phyloP scores from a whole-genome alignment of 495 filamentous ascomycete genomes.

The Astrocystis sublimbata region DNA sequence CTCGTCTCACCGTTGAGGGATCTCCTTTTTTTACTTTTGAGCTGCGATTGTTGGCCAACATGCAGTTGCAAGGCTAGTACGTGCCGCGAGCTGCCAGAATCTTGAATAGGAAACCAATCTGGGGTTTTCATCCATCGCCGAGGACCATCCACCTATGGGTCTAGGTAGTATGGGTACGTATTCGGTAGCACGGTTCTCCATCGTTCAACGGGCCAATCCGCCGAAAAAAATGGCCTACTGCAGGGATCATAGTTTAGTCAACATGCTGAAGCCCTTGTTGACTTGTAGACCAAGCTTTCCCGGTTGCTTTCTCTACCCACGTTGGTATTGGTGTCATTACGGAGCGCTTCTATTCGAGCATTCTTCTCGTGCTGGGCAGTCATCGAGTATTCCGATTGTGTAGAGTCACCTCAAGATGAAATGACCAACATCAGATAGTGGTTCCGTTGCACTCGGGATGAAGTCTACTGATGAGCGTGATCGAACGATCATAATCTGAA shows the following conservation, averaged over 20 bases:
- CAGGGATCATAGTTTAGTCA: constrained; percentile 13
- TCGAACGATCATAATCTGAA: constrained; percentile 15
- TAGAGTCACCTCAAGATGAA: constrained; percentile 10
- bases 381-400: background rate
- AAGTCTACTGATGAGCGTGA: constrained; percentile 13
- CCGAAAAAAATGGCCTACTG: background rate
- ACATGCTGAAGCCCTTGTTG: background rate
- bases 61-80: background rate
- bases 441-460: constrained; percentile 4
- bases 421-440: constrained; percentile 15
- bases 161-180: no score
- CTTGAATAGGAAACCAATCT: background rate
- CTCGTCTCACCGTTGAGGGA: background rate
- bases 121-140: background rate
- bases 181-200: background rate
- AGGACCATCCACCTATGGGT: background rate
- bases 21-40: background rate
- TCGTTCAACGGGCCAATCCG: constrained; percentile 2
- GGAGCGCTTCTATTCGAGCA: background rate
- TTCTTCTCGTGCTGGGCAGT: constrained; percentile 9
- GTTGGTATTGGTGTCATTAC: background rate
- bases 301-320: background rate
- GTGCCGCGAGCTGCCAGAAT: background rate
- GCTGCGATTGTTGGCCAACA: background rate
- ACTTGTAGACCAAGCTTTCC: constrained; percentile 16